Evolutionary conservation across 345 rosid species (phyloP).

Genomic region (Syzygium aqueum): DNA sequence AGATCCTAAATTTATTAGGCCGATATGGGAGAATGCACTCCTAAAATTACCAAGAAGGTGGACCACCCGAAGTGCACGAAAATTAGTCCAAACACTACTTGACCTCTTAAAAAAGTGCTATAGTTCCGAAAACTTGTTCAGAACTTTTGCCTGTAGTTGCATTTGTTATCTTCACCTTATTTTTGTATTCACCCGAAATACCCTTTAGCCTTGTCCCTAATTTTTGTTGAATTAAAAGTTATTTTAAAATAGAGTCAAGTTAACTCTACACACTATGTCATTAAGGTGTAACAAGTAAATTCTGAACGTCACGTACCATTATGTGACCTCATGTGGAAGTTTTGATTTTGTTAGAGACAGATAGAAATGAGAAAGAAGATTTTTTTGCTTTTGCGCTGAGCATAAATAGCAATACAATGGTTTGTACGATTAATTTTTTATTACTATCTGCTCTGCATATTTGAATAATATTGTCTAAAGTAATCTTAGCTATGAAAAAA

Average conservation of each 20-base stretch:
- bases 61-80: background rate
- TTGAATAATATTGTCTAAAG: background rate
- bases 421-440: background rate
- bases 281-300: background rate
- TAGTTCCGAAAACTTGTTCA: background rate
- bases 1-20: no score
- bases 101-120: accelerated
- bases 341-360: background rate
- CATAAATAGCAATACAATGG: background rate
- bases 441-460: background rate
- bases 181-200: background rate
- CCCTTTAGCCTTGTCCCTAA: background rate
- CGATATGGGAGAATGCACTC: background rate
- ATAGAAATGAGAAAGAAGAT: background rate
- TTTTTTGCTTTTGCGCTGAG: background rate
- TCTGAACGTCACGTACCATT: background rate
- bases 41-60: background rate
- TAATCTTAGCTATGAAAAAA: background rate
- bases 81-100: background rate
- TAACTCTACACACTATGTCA: background rate
- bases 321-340: background rate
- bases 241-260: background rate
- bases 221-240: background rate
- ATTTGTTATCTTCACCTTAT: background rate
- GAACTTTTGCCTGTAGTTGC: background rate